Percentiles rank a stretch among this genome's conserved stretches.
phyloP scores from a whole-genome alignment of 2,329 filamentous ascomycete genomes.

The Calonectria crousiana region DNA sequence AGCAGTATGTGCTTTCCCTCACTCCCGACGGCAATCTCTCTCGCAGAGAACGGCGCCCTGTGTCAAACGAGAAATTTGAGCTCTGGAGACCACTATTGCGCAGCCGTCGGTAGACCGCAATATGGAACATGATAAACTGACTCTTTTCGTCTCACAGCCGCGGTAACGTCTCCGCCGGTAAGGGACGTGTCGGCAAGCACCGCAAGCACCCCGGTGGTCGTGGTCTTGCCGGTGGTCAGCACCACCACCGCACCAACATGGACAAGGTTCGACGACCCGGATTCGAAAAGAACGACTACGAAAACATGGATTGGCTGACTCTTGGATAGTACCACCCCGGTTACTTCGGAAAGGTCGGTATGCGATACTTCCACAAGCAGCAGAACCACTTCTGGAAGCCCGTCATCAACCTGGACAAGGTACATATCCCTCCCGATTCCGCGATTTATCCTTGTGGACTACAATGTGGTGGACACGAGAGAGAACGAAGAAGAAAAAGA shows the following conservation, averaged over 20 bases:
- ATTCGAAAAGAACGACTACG: slow-evolving; percentile 49
- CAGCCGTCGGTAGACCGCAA: slow-evolving; percentile 30
- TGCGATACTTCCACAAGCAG: slow-evolving; percentile 97
- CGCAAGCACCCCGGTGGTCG: slow-evolving; percentile 88
- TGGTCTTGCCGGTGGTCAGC: slow-evolving; percentile 97
- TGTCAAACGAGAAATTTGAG: slow-evolving; percentile 24
- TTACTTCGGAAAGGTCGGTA: slow-evolving; percentile 99
- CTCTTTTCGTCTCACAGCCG: slow-evolving; percentile 68
- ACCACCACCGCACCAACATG: slow-evolving; percentile 76
- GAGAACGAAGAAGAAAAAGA: background rate
- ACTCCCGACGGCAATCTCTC: slow-evolving; percentile 37
- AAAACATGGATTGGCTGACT: slow-evolving; percentile 44
- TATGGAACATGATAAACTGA: slow-evolving; percentile 40
- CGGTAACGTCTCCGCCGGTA: slow-evolving; percentile 97
- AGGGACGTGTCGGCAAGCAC: slow-evolving; percentile 99
- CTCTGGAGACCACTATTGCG: slow-evolving; percentile 18
- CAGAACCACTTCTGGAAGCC: slow-evolving; percentile 99
- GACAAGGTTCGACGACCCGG: slow-evolving; percentile 79
- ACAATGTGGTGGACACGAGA: background rate
- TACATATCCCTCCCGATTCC: slow-evolving; percentile 53
- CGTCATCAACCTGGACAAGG: slow-evolving; percentile 98
- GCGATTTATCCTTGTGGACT: slow-evolving; percentile 21
- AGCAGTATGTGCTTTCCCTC: slow-evolving; percentile 71
- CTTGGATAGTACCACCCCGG: slow-evolving; percentile 85
- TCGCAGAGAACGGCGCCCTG: slow-evolving; percentile 32